These are phyloP conservation scores for Lodderomyces jiufengensis DNA, from an alignment of 1,139 yeast species.

Conservation along the genomic window DNA sequence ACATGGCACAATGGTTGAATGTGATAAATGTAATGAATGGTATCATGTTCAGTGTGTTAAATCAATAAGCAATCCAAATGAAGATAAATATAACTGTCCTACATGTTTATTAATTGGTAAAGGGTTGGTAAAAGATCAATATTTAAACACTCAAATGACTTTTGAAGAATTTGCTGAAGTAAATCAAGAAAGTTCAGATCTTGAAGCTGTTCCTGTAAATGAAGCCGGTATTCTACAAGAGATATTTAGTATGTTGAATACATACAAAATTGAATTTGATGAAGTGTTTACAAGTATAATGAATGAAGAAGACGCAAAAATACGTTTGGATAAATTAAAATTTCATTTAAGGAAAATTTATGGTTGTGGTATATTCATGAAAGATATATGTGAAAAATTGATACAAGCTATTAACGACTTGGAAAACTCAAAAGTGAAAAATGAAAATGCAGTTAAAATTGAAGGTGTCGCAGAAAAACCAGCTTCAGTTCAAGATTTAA, in stretches of 20 bases:
- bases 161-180: slow-evolving; percentile 17
- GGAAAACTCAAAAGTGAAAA: no score
- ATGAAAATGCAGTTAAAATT: no score
- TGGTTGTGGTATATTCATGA: slow-evolving; percentile 30
- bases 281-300: slow-evolving; percentile 11
- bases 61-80: slow-evolving; percentile 18
- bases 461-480: no score
- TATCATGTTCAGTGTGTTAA: slow-evolving; percentile 65
- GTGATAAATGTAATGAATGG: slow-evolving; percentile 80
- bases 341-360: slow-evolving; percentile 33
- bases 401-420: not conserved
- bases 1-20: slow-evolving; percentile 72
- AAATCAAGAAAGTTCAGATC: slow-evolving; percentile 26
- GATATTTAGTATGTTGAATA: slow-evolving; percentile 13
- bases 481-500: no score
- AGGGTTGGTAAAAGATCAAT: slow-evolving; percentile 15
- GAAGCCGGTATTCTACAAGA: slow-evolving; percentile 31
- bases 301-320: slow-evolving; percentile 9
- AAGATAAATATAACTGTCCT: slow-evolving; percentile 59
- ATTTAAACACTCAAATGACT: slow-evolving; percentile 20
- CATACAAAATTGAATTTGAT: slow-evolving; percentile 14
- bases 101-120: slow-evolving; percentile 45
- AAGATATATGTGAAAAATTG: slow-evolving; percentile 16
- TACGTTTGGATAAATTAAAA: slow-evolving; percentile 24
- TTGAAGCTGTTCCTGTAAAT: slow-evolving; percentile 38